Conservation (phyloP, 495 filamentous ascomycete genomes). For the Talaromyces nanjingensis region DNA sequence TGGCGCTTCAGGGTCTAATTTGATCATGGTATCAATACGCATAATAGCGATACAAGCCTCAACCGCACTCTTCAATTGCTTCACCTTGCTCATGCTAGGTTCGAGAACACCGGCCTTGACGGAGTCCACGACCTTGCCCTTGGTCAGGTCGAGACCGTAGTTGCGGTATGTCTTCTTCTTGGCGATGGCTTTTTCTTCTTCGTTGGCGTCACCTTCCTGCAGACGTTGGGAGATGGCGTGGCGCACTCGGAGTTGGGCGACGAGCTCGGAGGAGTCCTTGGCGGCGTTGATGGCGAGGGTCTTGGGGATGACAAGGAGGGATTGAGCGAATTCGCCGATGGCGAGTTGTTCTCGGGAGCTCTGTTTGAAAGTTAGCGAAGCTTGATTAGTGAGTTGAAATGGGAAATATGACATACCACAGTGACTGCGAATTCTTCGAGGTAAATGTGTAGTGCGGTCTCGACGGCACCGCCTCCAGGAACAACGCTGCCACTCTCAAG, state of each 20-base stretch:
- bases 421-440: slow-evolving; percentile 99
- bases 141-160: slow-evolving; percentile 87
- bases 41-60: slow-evolving; percentile 99
- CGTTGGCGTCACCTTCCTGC: slow-evolving; percentile 70
- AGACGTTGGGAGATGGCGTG: slow-evolving; percentile 92
- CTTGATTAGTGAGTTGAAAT: neutral
- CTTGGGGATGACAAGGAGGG: slow-evolving; percentile 91
- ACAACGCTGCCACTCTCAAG: slow-evolving; percentile 96
- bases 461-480: slow-evolving; percentile 91
- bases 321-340: slow-evolving; percentile 93
- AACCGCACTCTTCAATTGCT: slow-evolving; percentile 96
- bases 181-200: slow-evolving; percentile 79
- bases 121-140: slow-evolving; percentile 86
- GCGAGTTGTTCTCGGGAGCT: slow-evolving; percentile 96
- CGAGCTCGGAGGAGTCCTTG: slow-evolving; percentile 90
- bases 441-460: slow-evolving; percentile 99
- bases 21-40: slow-evolving; percentile 99
- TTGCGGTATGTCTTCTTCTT: slow-evolving; percentile 97
- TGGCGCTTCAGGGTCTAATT: slow-evolving; percentile 86
- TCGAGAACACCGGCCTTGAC: slow-evolving; percentile 94
- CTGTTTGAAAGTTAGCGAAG: slow-evolving; percentile 21
- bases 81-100: slow-evolving; percentile 96
- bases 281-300: slow-evolving; percentile 96
- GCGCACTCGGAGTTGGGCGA: slow-evolving; percentile 88
- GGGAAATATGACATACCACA: slow-evolving; percentile 49